Percentiles rank a stretch among this genome's conserved stretches.
Conservation (phyloP, 805 yeast species). For the Metschnikowia orientalis region DNA sequence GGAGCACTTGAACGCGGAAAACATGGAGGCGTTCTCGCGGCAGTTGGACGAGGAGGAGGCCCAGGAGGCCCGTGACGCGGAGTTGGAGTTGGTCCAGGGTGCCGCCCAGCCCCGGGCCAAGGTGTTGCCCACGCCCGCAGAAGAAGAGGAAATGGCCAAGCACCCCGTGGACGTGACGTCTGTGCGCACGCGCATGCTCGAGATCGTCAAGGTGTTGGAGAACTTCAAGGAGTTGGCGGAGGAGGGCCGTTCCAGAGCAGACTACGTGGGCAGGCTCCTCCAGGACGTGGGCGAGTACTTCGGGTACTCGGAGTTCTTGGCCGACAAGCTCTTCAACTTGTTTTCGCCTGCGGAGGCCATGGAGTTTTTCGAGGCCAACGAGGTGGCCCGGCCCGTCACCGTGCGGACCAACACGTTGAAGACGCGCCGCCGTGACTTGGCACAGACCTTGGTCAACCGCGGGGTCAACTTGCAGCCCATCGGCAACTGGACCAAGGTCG, state of each 20-base stretch:
- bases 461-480: constrained; percentile 97
- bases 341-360: constrained; percentile 95
- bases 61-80: constrained; percentile 44
- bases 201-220: constrained; percentile 89
- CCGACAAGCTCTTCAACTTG: constrained; percentile 87
- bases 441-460: constrained; percentile 89
- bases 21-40: constrained; percentile 75
- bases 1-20: constrained; percentile 70
- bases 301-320: constrained; percentile 87
- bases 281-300: constrained; percentile 89
- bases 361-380: constrained; percentile 98
- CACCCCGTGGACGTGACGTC: constrained; percentile 73
- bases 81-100: constrained; percentile 49
- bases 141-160: constrained; percentile 49
- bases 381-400: constrained; percentile 92
- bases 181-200: constrained; percentile 90
- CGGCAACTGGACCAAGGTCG: constrained; percentile 97
- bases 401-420: constrained; percentile 96
- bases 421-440: constrained; percentile 92
- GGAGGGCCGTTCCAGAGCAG: constrained; percentile 81
- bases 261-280: constrained; percentile 72
- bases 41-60: constrained; percentile 58
- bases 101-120: constrained; percentile 67
- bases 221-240: constrained; percentile 80
- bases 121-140: constrained; percentile 67